Base-by-base conservation (phyloP, 768 basidiomycete species). In the Lentinula guzmanii region DNA sequence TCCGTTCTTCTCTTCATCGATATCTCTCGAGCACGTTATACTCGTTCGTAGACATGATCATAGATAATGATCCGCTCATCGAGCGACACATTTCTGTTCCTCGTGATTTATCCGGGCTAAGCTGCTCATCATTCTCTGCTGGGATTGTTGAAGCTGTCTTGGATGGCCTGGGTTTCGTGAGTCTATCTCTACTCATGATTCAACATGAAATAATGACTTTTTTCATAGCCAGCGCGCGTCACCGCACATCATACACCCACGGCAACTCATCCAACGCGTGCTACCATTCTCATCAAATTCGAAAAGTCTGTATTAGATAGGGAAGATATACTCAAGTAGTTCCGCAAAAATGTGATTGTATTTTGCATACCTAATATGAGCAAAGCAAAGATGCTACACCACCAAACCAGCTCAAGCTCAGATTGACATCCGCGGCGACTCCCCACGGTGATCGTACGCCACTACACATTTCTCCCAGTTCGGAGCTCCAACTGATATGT, bases 91-190 rank as follows among this genome's bases (percentile, higher is more conserved):
- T 99, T 63, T 93, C 94, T 34, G 91, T 98, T 13, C 97, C 97
- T 21, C 86, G 86, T 67, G 97, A 99, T 70, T 87, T 99, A 85
- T 91, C 87, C 68, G 87, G 91, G 68, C 81, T 99, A 42, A 95
- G 91, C 67, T 98, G 95, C 70, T 97, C 94, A n/a, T 98, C 97
- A 2, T 91, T 96, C 70, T 93, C 94, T 0, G 97, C 97, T 10
- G 97, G 97, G 1, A 87, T 99, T 53, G 96, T 99, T 11, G 97
- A 99, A 75, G 97, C 95, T 10, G 93, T 96, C 15, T 79, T 98
- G 64, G 95, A 98, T 70, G 95, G 94, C 1, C 79, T 96, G 28
- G 92, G 93, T 62, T 94, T 98, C 67, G 95, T 97, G 70, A 69
- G 93, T 85, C 8, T 52, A 41, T 52, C 52, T 37, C 15, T 24